These are phyloP conservation scores for Globisporangium nagaii DNA, from an alignment of 352 stramenopile genomes.

Conservation along the genomic window DNA sequence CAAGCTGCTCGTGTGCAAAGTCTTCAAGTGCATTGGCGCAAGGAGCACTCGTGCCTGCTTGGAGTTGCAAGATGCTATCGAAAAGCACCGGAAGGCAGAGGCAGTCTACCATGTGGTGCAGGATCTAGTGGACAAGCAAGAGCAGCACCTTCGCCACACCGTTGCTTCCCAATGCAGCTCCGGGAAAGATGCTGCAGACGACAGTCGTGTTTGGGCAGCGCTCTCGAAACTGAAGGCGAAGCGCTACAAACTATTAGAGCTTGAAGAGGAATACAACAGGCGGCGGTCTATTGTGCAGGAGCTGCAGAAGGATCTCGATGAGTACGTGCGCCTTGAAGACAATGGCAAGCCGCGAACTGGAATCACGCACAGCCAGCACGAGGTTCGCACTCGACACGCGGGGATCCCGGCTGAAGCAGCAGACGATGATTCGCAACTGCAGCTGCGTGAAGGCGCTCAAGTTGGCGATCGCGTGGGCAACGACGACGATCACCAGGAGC, in stretches of 20 bases:
- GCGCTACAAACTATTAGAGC: slow-evolving; percentile 27
- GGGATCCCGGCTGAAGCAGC: too few relatives aligned
- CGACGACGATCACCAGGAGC: too few relatives aligned
- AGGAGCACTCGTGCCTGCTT: slow-evolving; percentile 17
- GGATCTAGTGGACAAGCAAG: slow-evolving; percentile 31
- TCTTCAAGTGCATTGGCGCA: slow-evolving; percentile 48
- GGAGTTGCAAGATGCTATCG: slow-evolving; percentile 8
- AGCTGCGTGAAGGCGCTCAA: too few relatives aligned
- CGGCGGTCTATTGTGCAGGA: too few relatives aligned
- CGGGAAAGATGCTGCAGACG: slow-evolving; percentile 12
- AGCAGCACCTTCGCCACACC: slow-evolving; percentile 23
- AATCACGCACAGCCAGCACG: too few relatives aligned
- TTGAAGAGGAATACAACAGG: too few relatives aligned
- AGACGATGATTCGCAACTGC: too few relatives aligned
- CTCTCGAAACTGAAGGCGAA: slow-evolving; percentile 47
- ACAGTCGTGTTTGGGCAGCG: slow-evolving; percentile 18
- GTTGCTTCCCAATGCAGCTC: slow-evolving; percentile 22
- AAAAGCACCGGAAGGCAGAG: slow-evolving; percentile 20
- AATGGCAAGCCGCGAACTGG: too few relatives aligned
- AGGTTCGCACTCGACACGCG: too few relatives aligned
- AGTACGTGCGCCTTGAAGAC: too few relatives aligned
- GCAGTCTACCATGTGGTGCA: slow-evolving; percentile 20
- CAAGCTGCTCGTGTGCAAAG: slow-evolving; percentile 38
- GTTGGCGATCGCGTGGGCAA: too few relatives aligned
- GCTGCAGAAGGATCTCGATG: too few relatives aligned